Evolutionary conservation across 129 eudicot genomes (phyloP).

Genomic region (Flaveria sonorensis): DNA sequence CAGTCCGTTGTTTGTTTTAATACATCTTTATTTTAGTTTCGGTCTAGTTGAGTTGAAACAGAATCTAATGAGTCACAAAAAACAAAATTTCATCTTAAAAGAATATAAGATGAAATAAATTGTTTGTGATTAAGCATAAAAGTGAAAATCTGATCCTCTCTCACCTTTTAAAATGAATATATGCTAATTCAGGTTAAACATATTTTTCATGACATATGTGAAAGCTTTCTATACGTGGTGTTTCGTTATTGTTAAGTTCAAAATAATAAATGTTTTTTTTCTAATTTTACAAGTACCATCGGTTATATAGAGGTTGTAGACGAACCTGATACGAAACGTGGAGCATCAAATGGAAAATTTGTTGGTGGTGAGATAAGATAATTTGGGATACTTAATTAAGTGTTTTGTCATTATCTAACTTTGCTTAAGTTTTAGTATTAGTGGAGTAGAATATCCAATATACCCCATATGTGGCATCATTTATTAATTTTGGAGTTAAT

Average conservation of each 20-base stretch:
- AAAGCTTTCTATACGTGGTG: conserved; percentile 26
- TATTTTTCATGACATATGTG: not conserved
- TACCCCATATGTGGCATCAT: too few species aligned
- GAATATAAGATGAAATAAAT: conserved; percentile 24
- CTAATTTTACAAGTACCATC: not conserved
- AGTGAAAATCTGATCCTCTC: conserved; percentile 15
- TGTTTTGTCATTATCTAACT: not conserved
- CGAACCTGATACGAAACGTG: conserved; percentile 14
- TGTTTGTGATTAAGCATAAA: conserved; percentile 11
- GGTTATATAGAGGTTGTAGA: conserved; percentile 2
- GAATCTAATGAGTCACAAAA: not conserved
- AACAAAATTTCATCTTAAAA: not conserved
- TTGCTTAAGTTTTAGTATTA: conserved; percentile 8
- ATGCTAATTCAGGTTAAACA: conserved; percentile 30
- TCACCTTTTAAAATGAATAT: conserved; percentile 25
- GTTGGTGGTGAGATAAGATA: not conserved
- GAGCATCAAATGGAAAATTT: not conserved
- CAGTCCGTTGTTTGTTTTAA: too few species aligned
- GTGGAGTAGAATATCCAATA: not conserved
- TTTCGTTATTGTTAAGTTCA: conserved; percentile 8
- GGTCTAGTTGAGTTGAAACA: too few species aligned
- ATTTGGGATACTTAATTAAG: conserved; percentile 2
- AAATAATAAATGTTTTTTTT: not conserved
- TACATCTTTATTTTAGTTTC: too few species aligned
- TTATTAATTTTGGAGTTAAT: too few species aligned